Evolutionary conservation across 495 filamentous ascomycete genomes (phyloP), one percentile per base, ranked within the genome.

Genomic region (Penicillium manginii): DNA sequence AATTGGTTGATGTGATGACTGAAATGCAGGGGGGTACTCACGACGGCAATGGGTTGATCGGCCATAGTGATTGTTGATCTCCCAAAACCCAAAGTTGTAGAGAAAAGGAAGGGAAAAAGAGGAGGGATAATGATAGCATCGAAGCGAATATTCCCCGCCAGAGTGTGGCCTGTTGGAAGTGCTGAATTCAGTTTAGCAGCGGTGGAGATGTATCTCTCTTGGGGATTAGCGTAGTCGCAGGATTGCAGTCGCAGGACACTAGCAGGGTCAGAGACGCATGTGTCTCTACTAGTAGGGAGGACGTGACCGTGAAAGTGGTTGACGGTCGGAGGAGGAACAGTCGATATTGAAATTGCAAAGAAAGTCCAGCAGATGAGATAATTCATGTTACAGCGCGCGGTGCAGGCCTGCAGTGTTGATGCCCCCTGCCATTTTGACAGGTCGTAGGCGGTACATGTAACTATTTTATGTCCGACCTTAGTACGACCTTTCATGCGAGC

Each of bases 11-110:
- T 29, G 3, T 29, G 9, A 8, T 1, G 26, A 29, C 26, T 29
- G 26, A 29, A 8, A 29, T 4, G 6, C 17, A 9, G 8, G n/a
- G 18, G 8, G 19, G 15, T 5, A 57, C 54, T 21, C 32, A 57
- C 54, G 14, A 50, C 54, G n/a, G 35, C 54, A 37, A 57, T 50
- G 4, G 19, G 12, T 19, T 57, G 18, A 14, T 39, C 46, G 2
- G 45, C 23, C 32, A 50, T 50, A 6, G 40, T 46, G 39, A 15
- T 18, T 6, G 29, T 14, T 33, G 21, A 12, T 22, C 21, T 19
- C 15, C 15, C 12, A 43, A 17, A 19, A 4, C 11, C 35, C 15
- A 17, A n/a, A 17, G 40, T 6, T 43, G 40, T 17, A 17, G 17
- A 43, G n/a, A n/a, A 43, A 19, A 43, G 17, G 17, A 43, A 1